Percentiles rank a stretch among this genome's conserved stretches.
phyloP scores from a whole-genome alignment of 2,329 filamentous ascomycete species.

The Fusarium keratoplasticum region DNA sequence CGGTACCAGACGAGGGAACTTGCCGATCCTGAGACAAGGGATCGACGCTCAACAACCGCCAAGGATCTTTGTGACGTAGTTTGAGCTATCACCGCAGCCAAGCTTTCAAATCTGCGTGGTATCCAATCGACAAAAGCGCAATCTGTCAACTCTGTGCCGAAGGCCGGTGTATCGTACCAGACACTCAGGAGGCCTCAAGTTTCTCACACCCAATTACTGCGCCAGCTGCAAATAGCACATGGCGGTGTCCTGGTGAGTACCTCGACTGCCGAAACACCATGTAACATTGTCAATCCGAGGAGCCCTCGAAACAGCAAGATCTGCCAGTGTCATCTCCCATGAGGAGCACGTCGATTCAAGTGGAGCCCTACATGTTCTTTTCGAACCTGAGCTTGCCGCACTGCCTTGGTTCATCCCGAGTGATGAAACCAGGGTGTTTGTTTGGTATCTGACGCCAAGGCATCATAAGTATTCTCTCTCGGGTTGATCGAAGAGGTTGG shows the following conservation, averaged over 20 bases:
- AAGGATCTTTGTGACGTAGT: conserved; percentile 20
- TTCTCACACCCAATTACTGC: not conserved
- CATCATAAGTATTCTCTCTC: not conserved
- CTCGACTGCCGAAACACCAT: not conserved
- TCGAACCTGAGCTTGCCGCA: not conserved
- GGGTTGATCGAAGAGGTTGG: not conserved
- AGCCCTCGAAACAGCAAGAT: conserved; percentile 7
- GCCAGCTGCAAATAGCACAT: not conserved
- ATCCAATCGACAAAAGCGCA: conserved; percentile 10
- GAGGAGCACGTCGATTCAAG: not conserved
- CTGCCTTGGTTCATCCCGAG: not conserved
- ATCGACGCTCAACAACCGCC: conserved; percentile 15
- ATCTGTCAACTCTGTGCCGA: conserved; percentile 8
- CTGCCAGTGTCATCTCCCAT: not conserved
- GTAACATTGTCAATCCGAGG: not conserved
- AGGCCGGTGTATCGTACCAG: not conserved
- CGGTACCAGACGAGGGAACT: conserved; percentile 10
- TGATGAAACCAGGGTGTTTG: not conserved
- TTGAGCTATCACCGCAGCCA: conserved; percentile 14
- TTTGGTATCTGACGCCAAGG: not conserved
- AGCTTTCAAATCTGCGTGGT: not conserved
- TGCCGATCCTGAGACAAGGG: conserved; percentile 27
- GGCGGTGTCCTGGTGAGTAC: not conserved
- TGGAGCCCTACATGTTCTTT: not conserved
- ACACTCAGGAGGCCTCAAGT: conserved; percentile 6